Evolutionary conservation across 768 basidiomycete species (phyloP), one percentile per base, ranked within the genome.

Genomic region (Boletus pseudopeckii): DNA sequence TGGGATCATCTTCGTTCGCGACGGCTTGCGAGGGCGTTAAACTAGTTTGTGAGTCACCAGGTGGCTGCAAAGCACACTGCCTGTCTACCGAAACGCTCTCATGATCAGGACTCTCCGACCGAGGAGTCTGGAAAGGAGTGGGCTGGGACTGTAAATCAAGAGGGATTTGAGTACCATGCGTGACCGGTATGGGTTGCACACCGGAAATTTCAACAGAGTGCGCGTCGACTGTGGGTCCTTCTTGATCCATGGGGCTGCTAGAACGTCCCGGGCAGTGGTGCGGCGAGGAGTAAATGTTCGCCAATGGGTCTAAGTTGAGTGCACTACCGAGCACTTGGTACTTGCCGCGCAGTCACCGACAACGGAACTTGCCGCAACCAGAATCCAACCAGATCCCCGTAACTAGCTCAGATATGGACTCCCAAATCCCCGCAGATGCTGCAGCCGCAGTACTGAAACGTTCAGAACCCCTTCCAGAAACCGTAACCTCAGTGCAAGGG

Each of bases 381-480:
- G 15, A 9, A 36, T n/a, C 14, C 17, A 33, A n/a, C 6, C 7
- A 3, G 5, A 7, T 22, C 22, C n/a, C 34, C 14, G 3, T 38
- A 13, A 24, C 26, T 28, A 20, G 17, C 47, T 53, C 38, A 34
- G 45, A 34, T 32, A 61, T 67, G 50, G 55, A 55, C 20, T 55
- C 47, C 5, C 47, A 58, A 15, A 59, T 87, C 26, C 90, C 90
- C 7, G 53, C 69, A 28, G 77, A 60, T 34, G 88, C 86, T 18
- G 82, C 90, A 51, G 82, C 85, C 11, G 89, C 90, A n/a, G 80
- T 95, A 20, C 73, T 95, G 32, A 81, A 84, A 64, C 82, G 78
- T 40, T 93, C 91, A 6, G 87, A 83, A 26, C 84, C 89, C 14
- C 69, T 94, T 28, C 78, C 87, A 5, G 74, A 77, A 17, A 73